Percentiles rank a stretch among this genome's conserved stretches.
Evolutionary conservation across 2,329 filamentous ascomycete genomes (phyloP).

Genomic region (Macroventuria anomochaeta): DNA sequence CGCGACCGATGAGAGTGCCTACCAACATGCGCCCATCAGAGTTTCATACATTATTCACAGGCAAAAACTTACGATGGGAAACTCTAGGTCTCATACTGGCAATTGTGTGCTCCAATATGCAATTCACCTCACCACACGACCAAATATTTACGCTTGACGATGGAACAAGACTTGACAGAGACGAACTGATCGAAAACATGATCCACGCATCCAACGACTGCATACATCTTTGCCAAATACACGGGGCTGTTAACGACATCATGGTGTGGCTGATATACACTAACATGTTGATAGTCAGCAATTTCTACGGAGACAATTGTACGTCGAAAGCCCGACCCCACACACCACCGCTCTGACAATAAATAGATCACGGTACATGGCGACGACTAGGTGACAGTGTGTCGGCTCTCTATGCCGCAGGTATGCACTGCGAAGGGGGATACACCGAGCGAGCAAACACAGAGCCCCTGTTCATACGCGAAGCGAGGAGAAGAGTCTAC

Average conservation of each 20-base stretch:
- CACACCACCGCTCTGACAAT: slow-evolving; percentile 7
- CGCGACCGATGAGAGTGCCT: slow-evolving; percentile 41
- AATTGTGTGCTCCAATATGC: slow-evolving; percentile 38
- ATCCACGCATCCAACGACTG: slow-evolving; percentile 46
- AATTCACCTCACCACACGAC: slow-evolving; percentile 40
- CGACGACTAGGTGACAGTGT: slow-evolving; percentile 41
- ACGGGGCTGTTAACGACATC: slow-evolving; percentile 47
- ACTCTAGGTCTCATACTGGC: slow-evolving; percentile 39
- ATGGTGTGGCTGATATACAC: slow-evolving; percentile 45
- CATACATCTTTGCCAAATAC: slow-evolving; percentile 44
- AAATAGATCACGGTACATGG: slow-evolving; percentile 45
- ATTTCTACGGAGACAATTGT: slow-evolving; percentile 47
- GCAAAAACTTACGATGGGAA: slow-evolving; percentile 46
- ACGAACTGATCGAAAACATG: slow-evolving; percentile 43
- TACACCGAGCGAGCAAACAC: slow-evolving; percentile 26
- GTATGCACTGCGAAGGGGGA: slow-evolving; percentile 45
- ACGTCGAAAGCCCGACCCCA: slow-evolving; percentile 2
- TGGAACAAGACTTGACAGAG: slow-evolving; percentile 39
- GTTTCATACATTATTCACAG: slow-evolving; percentile 45
- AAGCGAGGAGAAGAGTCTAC: slow-evolving; percentile 40
- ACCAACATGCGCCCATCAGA: slow-evolving; percentile 39
- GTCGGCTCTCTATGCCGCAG: slow-evolving; percentile 38
- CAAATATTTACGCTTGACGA: slow-evolving; percentile 41
- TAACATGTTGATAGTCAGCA: slow-evolving; percentile 42
- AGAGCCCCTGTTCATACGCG: slow-evolving; percentile 42